These are phyloP conservation scores for Neurospora crassa DNA, from an alignment of 2,329 filamentous ascomycete species.

Conservation along the genomic window DNA sequence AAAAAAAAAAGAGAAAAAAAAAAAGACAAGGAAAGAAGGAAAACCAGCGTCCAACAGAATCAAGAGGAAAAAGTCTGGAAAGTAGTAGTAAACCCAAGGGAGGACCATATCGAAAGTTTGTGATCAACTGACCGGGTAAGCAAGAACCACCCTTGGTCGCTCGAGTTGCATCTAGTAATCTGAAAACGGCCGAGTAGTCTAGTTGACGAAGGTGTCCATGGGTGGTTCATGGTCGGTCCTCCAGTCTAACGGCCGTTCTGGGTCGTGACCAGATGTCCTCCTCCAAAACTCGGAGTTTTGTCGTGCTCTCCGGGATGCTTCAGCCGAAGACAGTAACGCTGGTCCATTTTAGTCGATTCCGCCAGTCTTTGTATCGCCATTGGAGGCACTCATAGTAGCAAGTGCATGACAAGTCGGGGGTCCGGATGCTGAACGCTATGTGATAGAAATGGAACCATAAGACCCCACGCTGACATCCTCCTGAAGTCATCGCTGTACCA, in stretches of 20 bases:
- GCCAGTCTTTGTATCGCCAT: not conserved
- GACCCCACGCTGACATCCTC: not conserved
- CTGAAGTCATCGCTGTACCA: not conserved
- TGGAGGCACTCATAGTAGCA: not conserved
- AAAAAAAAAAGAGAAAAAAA: not conserved
- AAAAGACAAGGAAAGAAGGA: not conserved
- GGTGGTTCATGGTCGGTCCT: not conserved
- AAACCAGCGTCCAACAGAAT: not conserved
- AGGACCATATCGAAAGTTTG: not conserved
- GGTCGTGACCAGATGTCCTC: not conserved
- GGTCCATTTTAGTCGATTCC: not conserved
- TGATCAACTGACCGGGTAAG: not conserved
- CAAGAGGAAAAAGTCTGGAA: not conserved
- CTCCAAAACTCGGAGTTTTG: not conserved
- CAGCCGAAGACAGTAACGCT: not conserved
- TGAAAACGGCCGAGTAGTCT: not conserved
- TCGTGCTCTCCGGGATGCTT: not conserved
- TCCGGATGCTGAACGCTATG: not conserved
- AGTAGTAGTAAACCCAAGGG: not conserved
- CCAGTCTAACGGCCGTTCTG: not conserved
- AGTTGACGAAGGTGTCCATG: not conserved
- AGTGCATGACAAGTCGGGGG: not conserved
- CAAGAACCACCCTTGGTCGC: not conserved
- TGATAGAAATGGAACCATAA: not conserved
- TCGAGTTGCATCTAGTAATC: not conserved